phyloP scores from a whole-genome alignment of 805 yeast species.

The Starmerella bombi region DNA sequence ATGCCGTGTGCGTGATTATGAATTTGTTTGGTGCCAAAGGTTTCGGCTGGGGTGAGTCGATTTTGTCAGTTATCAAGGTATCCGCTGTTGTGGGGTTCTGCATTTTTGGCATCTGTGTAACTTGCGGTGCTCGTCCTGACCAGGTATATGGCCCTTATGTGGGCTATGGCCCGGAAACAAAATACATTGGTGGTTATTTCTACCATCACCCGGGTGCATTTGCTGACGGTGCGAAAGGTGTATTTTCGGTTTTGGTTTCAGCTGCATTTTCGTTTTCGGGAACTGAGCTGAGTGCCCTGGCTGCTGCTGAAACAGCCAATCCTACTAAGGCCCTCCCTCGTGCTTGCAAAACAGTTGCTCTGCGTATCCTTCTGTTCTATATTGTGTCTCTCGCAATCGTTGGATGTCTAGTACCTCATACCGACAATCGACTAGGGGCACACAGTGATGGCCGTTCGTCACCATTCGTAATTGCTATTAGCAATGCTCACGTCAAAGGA shows the following conservation, averaged over 20 bases:
- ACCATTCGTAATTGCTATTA: conserved; percentile 63
- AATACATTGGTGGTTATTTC: conserved; percentile 39
- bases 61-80: conserved; percentile 46
- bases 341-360: conserved; percentile 67
- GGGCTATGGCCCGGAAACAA: conserved; percentile 44
- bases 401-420: conserved; percentile 59
- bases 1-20: conserved; percentile 35
- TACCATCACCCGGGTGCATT: conserved; percentile 61
- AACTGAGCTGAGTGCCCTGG: conserved; percentile 57
- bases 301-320: conserved; percentile 61
- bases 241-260: conserved; percentile 57
- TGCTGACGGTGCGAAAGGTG: conserved; percentile 52
- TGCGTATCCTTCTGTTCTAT: conserved; percentile 67
- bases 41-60: conserved; percentile 60
- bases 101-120: conserved; percentile 41
- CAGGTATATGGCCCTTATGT: conserved; percentile 4
- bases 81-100: conserved; percentile 49
- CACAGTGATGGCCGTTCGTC: conserved; percentile 51
- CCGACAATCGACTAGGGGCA: conserved; percentile 35
- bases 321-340: conserved; percentile 55
- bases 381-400: conserved; percentile 41
- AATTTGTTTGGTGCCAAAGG: conserved; percentile 48
- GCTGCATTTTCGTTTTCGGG: conserved; percentile 73
- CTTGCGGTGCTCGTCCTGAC: conserved; percentile 34
- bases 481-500: conserved; percentile 50